Evolutionary conservation across 2,329 filamentous ascomycete species (phyloP).

Genomic region (Ophiocordyceps camponoti-saundersi): DNA sequence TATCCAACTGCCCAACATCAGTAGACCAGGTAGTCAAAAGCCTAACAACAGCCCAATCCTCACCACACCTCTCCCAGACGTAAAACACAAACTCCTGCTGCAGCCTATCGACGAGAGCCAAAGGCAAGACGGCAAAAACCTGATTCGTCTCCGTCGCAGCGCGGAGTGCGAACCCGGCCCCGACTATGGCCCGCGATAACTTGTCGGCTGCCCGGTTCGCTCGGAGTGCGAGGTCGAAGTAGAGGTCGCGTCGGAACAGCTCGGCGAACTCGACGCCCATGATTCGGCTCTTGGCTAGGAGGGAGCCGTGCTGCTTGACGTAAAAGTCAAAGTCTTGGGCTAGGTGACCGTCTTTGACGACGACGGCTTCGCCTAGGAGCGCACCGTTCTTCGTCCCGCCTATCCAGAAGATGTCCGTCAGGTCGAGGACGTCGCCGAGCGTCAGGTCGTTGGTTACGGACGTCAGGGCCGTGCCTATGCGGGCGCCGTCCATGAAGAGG

Average conservation of each 20-base stretch:
- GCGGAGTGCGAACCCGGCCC: constrained; percentile 21
- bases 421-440: constrained; percentile 23
- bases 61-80: constrained; percentile 25
- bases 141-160: constrained; percentile 33
- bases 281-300: constrained; percentile 30
- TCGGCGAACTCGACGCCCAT: constrained; percentile 32
- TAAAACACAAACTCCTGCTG: constrained; percentile 28
- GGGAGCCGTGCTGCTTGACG: constrained; percentile 31
- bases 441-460: constrained; percentile 25
- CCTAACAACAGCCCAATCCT: constrained; percentile 22
- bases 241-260: constrained; percentile 26
- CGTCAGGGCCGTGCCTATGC: constrained; percentile 24
- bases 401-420: constrained; percentile 37
- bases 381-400: constrained; percentile 35
- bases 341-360: constrained; percentile 23
- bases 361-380: constrained; percentile 30
- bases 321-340: constrained; percentile 31
- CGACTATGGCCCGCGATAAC: constrained; percentile 24
- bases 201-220: constrained; percentile 26
- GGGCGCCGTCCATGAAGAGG: constrained; percentile 29
- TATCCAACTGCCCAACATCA: constrained; percentile 21
- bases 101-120: constrained; percentile 18
- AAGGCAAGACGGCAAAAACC: constrained; percentile 27
- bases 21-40: constrained; percentile 35
- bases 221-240: constrained; percentile 25